Evolutionary conservation across 768 basidiomycete species (phyloP).

Genomic region (Suillus plorans): DNA sequence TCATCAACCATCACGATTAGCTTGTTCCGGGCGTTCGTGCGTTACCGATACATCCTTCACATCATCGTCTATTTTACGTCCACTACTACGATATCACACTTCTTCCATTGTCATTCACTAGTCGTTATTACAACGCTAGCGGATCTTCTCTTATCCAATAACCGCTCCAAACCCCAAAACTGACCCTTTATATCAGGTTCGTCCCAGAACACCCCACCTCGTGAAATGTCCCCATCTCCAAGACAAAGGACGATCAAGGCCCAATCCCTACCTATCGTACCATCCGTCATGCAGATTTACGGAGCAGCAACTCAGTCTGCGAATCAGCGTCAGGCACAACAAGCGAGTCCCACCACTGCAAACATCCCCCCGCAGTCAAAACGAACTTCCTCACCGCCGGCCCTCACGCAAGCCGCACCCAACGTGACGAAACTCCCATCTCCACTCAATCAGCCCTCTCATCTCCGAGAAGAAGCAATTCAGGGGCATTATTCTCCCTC

Average conservation of each 20-base stretch:
- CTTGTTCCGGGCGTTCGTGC: slow-evolving; percentile 12
- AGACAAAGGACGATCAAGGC: slow-evolving; percentile 56
- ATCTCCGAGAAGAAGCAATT: slow-evolving; percentile 27
- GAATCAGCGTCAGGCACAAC: slow-evolving; percentile 37
- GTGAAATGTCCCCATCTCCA: slow-evolving; percentile 44
- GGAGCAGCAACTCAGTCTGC: slow-evolving; percentile 33
- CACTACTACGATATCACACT: slow-evolving; percentile 8
- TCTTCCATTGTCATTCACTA: slow-evolving; percentile 1
- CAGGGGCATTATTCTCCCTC: slow-evolving; percentile 48
- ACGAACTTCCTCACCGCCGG: slow-evolving; percentile 33
- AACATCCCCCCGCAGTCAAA: slow-evolving; percentile 34
- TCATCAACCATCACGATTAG: slow-evolving; percentile 15
- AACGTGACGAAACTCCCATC: slow-evolving; percentile 33
- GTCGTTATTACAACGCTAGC: slow-evolving; percentile 6
- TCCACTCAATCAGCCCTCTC: slow-evolving; percentile 26
- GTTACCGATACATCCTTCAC: slow-evolving; percentile 24
- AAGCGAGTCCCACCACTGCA: slow-evolving; percentile 35
- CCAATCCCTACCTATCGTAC: slow-evolving; percentile 63
- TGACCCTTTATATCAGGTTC: slow-evolving; percentile 15
- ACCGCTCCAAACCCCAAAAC: slow-evolving; percentile 4
- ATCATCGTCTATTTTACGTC: slow-evolving; percentile 33
- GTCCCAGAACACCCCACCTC: slow-evolving; percentile 34
- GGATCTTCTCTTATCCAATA: slow-evolving; percentile 13
- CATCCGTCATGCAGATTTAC: slow-evolving; percentile 55
- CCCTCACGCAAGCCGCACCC: slow-evolving; percentile 31